phyloP scores from a whole-genome alignment of 1,284 basidiomycete genomes.

The Tilletia indica region DNA sequence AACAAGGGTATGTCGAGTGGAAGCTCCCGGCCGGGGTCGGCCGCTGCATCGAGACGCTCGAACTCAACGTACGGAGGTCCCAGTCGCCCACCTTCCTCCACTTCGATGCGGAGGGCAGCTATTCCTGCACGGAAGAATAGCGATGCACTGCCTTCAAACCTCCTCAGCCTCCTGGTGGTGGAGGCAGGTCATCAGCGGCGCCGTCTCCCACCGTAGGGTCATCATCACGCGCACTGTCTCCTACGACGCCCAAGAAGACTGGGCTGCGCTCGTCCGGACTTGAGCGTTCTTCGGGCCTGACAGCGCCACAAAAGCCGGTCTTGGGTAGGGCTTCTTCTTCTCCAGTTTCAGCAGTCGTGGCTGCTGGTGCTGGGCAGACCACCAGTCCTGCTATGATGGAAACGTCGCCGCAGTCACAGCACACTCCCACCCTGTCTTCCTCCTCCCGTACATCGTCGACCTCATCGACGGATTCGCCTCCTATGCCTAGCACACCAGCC shows the following conservation, averaged over 20 bases:
- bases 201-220: not conserved
- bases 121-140: constrained; percentile 13
- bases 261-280: not conserved
- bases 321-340: too few relatives aligned
- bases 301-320: too few relatives aligned
- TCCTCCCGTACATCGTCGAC: constrained; percentile 1
- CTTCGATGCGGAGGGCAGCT: constrained; percentile 4
- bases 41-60: not conserved
- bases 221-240: not conserved
- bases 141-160: constrained; percentile 9
- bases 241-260: not conserved
- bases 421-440: constrained; percentile 5
- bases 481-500: constrained; percentile 1
- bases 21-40: constrained; percentile 4
- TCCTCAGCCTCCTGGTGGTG: not conserved
- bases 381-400: not conserved
- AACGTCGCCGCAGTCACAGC: constrained; percentile 3
- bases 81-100: constrained; percentile 9
- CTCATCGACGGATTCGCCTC: constrained; percentile 10
- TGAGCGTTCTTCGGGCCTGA: not conserved
- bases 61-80: not conserved
- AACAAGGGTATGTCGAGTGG: not conserved
- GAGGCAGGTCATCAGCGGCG: not conserved
- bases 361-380: too few relatives aligned
- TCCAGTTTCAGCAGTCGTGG: too few relatives aligned